Base-by-base conservation (phyloP, 2,329 filamentous ascomycete genomes). In the Aaosphaeria arxii region DNA sequence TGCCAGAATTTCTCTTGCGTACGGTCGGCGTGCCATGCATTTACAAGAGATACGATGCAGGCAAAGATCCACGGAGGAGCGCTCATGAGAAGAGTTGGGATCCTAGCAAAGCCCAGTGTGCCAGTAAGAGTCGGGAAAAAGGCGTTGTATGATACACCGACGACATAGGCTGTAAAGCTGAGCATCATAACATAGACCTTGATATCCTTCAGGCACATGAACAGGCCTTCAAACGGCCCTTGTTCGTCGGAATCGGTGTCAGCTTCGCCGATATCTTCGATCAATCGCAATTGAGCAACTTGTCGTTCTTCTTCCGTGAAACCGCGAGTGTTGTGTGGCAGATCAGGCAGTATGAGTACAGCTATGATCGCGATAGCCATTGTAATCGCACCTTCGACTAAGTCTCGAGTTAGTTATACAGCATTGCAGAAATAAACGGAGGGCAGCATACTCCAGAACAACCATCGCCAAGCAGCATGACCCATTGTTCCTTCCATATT, bases 121-220 rank as follows among this genome's bases (percentile, higher is more conserved):
- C 56, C 46, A 0, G 70, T 71, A 2, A 74, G 36, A 75, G 58
- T 62, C 1, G 66, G 64, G 59, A 69, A 68, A 52, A 67, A 68
- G 7, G 64, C 62, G 44, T 69, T 69, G 57, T 68, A 69, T 0
- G 52, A 57, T 1, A 67, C 63, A 3, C 82, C 81, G 5, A 84
- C 74, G 6, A 84, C 80, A 51, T 84, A 84, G 4, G 81, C 79
- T 3, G 79, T 81, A 48, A 84, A 79, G 1, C 80, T 81, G 5
- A 85, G 47, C 76, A 83, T 84, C 78, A 85, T 80, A 50, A 85
- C 58, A 58, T 84, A 86, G 52, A 84, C 81, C 71, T 85, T 85
- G 53, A 70, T 11, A 52, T 86, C 83, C 63, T 79, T 82, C 43
- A 84, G 59, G 0, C 81, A 80, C 76, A 85, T 80, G 45, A 78